Conservation (phyloP, 1,139 yeast genomes). For the Geotrichum cucujoidarum region DNA sequence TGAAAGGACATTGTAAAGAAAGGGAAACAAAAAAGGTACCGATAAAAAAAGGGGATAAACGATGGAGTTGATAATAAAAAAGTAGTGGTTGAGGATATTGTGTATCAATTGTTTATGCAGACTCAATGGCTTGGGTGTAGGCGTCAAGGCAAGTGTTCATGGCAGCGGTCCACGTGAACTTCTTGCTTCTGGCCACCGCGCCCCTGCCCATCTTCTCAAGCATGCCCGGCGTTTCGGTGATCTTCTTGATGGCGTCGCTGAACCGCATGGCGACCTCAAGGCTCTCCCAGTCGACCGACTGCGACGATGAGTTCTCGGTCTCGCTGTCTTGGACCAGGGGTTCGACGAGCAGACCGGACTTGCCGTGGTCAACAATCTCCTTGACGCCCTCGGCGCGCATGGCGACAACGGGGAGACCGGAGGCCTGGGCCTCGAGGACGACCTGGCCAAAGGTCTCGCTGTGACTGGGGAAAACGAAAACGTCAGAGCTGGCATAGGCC, state of each 20-base stretch:
- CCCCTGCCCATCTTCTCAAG: conserved; percentile 16
- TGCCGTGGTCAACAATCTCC: conserved; percentile 19
- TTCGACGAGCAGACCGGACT: conserved; percentile 19
- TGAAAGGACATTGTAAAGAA: too few species aligned
- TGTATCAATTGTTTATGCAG: too few species aligned
- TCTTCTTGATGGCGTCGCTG: conserved; percentile 12
- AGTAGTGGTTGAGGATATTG: too few species aligned
- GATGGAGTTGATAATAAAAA: too few species aligned
- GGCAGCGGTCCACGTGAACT: conserved; percentile 21
- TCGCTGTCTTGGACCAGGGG: background rate
- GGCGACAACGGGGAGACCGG: conserved; percentile 24
- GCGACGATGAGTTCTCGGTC: background rate
- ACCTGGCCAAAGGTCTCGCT: conserved; percentile 27
- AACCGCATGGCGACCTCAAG: conserved; percentile 6
- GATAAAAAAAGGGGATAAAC: too few species aligned
- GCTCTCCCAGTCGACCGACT: background rate
- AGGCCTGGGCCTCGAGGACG: conserved; percentile 25
- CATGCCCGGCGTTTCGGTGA: conserved; percentile 10
- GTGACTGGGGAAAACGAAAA: conserved; percentile 23
- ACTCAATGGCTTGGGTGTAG: too few species aligned
- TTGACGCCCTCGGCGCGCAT: conserved; percentile 23
- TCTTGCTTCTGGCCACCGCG: conserved; percentile 18
- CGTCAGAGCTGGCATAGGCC: conserved; percentile 24
- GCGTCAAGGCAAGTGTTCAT: conserved; percentile 20
- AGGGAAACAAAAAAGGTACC: too few species aligned